Evolutionary conservation across 164 flowering plant species (phyloP), one percentile per base, ranked within the genome.

Genomic region (Nymphaea thermarum): DNA sequence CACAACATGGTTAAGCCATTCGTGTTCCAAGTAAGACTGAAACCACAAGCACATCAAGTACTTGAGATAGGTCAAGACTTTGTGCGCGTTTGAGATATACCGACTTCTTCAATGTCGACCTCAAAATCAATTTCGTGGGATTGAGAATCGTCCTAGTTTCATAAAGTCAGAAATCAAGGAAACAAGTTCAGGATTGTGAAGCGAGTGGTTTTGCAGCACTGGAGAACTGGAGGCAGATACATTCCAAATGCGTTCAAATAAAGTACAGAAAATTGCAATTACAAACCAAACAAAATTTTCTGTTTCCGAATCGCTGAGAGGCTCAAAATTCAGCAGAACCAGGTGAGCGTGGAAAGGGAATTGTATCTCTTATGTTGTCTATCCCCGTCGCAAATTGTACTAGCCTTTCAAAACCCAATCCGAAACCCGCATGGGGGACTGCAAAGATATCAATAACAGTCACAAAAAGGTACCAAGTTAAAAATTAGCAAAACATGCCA

Each of bases 361-460:
- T 94, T 7, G 82, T 89, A 78, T 94, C 99, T 74, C 96, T 77
- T 63, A 94, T 94, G 67, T 94, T 94, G 1, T 89, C 99, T 12
- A 91, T 79, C 44, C 99, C 98, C 55, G 99, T 91, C 5, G 91
- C 96, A 80, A 89, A 94, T 71, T 91, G 98, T 62, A 91, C 96
- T 3, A 90, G 90, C 82, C 99, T 87, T 76, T 91, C 99, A 75
- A 94, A 94, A 18, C 98, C 99, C 77, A 91, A 78, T 15, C 98
- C 99, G 65, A 94, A 94, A 4, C 98, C 99, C 0, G 99, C 97
- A 80, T 92, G 98, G 69, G 95, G 97, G 83, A 94, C 98, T 94
- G 89, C 61, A 63, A 67, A 25, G 36, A 25, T 25, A 25, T 25
- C 36, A 25, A 25, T 25, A 25, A 25, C 36, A 25, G 36, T 25